Conservation (phyloP, 768 basidiomycete genomes). For the Dentipellis fragilis region DNA sequence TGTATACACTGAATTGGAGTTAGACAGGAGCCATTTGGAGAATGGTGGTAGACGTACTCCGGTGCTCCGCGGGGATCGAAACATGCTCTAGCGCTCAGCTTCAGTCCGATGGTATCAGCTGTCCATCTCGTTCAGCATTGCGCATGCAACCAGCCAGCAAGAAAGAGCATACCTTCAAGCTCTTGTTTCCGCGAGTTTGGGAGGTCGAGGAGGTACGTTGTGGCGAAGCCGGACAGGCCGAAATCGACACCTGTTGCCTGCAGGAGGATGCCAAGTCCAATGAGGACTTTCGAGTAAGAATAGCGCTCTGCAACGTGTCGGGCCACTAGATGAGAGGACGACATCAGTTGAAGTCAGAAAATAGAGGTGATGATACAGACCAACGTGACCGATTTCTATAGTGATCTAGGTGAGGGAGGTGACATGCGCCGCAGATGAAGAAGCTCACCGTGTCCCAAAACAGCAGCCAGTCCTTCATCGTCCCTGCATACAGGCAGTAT, state of each 20-base stretch:
- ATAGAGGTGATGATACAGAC: constrained; percentile 21
- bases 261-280: constrained; percentile 32
- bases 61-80: constrained; percentile 74
- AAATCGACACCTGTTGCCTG: constrained; percentile 42
- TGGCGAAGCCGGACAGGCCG: constrained; percentile 32
- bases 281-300: constrained; percentile 31
- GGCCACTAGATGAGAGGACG: constrained; percentile 34
- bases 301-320: constrained; percentile 42
- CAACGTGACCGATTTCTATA: constrained; percentile 73
- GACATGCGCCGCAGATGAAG: no score
- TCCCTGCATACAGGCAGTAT: constrained; percentile 71
- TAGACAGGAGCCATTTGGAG: background rate
- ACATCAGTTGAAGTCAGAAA: background rate
- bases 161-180: constrained; percentile 49
- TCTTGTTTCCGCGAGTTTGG: constrained; percentile 82
- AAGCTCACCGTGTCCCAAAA: constrained; percentile 67
- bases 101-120: constrained; percentile 85
- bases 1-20: constrained; percentile 47
- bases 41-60: constrained; percentile 34
- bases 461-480: constrained; percentile 75
- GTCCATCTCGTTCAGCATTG: background rate
- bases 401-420: no score
- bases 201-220: constrained; percentile 49
- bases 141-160: background rate
- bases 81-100: constrained; percentile 75